Conservation (phyloP, 257 asterid species). For the Lycium ferocissimum region DNA sequence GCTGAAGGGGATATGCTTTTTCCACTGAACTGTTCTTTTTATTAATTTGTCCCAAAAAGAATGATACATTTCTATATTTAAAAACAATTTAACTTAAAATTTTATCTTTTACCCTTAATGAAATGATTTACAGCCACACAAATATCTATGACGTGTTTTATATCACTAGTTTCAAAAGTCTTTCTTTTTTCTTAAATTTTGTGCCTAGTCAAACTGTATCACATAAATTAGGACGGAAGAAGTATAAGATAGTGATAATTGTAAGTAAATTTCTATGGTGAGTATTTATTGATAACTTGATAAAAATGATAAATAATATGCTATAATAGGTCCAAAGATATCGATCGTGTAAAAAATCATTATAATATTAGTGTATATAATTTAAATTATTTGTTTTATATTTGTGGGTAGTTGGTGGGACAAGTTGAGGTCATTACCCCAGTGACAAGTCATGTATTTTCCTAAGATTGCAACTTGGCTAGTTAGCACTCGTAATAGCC, state of each 20-base stretch:
- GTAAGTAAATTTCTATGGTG: too few species aligned
- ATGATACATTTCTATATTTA: too few species aligned
- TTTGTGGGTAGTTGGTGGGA: not conserved
- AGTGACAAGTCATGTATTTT: not conserved
- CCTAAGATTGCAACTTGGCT: slow-evolving; percentile 16
- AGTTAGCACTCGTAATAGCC: not conserved
- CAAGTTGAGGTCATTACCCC: not conserved
- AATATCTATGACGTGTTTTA: too few species aligned
- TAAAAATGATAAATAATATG: not conserved
- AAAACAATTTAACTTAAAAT: too few species aligned
- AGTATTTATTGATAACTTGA: not conserved
- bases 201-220: too few species aligned
- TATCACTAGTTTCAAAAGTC: too few species aligned
- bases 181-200: too few species aligned
- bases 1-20: not conserved
- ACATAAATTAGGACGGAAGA: too few species aligned
- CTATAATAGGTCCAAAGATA: not conserved
- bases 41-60: too few species aligned
- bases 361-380: not conserved
- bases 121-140: too few species aligned
- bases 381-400: not conserved
- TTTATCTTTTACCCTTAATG: too few species aligned
- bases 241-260: too few species aligned
- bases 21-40: not conserved
- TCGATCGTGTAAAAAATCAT: not conserved